Evolutionary conservation across 768 basidiomycete species (phyloP).

Genomic region (Suillus decipiens): DNA sequence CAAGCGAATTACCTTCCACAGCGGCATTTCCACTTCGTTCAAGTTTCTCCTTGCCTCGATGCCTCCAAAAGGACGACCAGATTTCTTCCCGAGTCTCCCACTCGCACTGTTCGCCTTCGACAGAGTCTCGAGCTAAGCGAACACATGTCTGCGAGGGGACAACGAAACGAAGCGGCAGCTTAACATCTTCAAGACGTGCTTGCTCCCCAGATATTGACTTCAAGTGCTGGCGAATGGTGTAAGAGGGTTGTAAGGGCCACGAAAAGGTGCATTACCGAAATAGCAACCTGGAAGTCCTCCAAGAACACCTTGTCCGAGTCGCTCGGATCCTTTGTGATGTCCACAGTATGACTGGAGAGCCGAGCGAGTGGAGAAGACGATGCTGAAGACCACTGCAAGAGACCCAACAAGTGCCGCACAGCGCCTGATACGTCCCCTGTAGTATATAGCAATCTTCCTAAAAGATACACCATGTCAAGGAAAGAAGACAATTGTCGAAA

Average conservation of each 20-base stretch:
- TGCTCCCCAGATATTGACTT: slow-evolving; percentile 55
- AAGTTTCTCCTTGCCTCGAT: slow-evolving; percentile 54
- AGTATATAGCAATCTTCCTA: slow-evolving; percentile 86
- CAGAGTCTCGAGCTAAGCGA: slow-evolving; percentile 53
- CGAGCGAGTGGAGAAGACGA: slow-evolving; percentile 21
- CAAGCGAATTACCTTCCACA: slow-evolving; percentile 54
- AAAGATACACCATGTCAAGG: slow-evolving; percentile 13
- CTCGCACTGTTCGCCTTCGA: slow-evolving; percentile 41
- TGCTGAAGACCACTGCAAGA: slow-evolving; percentile 54
- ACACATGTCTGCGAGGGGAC: slow-evolving; percentile 56
- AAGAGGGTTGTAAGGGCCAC: neutral
- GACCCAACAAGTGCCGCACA: slow-evolving; percentile 72
- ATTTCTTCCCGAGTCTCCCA: slow-evolving; percentile 69
- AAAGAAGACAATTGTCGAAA: slow-evolving; percentile 7
- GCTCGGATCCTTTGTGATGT: slow-evolving; percentile 33
- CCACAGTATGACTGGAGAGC: slow-evolving; percentile 16
- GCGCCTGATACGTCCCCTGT: slow-evolving; percentile 83
- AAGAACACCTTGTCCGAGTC: slow-evolving; percentile 68
- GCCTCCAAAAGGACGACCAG: slow-evolving; percentile 65
- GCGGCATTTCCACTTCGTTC: slow-evolving; percentile 57
- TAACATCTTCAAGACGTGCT: slow-evolving; percentile 44
- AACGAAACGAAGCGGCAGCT: slow-evolving; percentile 70
- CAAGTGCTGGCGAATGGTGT: slow-evolving; percentile 58
- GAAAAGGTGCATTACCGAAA: slow-evolving; percentile 54
- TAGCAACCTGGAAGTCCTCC: slow-evolving; percentile 89